Evolutionary conservation across 2,329 filamentous ascomycete species (phyloP).

Genomic region (Lachnellula occidentalis): DNA sequence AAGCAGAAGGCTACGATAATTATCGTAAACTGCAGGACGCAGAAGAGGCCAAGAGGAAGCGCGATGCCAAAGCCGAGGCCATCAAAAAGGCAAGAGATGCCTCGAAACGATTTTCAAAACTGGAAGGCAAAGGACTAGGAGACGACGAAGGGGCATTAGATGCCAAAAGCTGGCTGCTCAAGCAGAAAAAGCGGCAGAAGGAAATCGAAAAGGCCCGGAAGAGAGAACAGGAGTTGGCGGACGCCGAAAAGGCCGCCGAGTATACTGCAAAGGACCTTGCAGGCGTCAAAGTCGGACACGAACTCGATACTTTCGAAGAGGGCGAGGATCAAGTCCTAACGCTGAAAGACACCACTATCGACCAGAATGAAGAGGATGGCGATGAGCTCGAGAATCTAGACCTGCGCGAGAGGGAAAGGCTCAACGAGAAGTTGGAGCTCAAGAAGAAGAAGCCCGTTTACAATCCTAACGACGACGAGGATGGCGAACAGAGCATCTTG

Average conservation of each 20-base stretch:
- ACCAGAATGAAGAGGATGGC: conserved; percentile 76
- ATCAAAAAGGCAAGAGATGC: conserved; percentile 84
- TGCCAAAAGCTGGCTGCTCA: conserved; percentile 79
- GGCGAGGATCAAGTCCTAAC: conserved; percentile 85
- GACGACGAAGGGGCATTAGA: conserved; percentile 68
- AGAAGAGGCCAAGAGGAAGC: conserved; percentile 70
- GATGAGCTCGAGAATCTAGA: conserved; percentile 82
- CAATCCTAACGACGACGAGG: conserved; percentile 70
- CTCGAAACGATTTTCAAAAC: conserved; percentile 66
- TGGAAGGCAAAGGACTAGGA: conserved; percentile 80
- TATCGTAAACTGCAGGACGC: conserved; percentile 61
- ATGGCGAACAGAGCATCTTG: conserved; percentile 64
- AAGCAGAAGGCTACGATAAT: conserved; percentile 69
- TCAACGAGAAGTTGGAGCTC: conserved; percentile 70
- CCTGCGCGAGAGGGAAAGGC: conserved; percentile 64
- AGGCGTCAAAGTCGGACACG: conserved; percentile 88
- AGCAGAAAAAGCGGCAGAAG: conserved; percentile 90
- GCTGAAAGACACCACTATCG: conserved; percentile 86
- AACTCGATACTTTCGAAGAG: conserved; percentile 73
- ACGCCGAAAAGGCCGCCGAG: conserved; percentile 66
- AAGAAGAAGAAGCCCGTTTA: conserved; percentile 91
- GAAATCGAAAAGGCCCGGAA: conserved; percentile 75
- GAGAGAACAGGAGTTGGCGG: conserved; percentile 69
- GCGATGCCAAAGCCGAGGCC: conserved; percentile 74
- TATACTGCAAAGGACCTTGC: conserved; percentile 84